phyloP scores from a whole-genome alignment of 805 yeast genomes.

The Candida lessepsii region DNA sequence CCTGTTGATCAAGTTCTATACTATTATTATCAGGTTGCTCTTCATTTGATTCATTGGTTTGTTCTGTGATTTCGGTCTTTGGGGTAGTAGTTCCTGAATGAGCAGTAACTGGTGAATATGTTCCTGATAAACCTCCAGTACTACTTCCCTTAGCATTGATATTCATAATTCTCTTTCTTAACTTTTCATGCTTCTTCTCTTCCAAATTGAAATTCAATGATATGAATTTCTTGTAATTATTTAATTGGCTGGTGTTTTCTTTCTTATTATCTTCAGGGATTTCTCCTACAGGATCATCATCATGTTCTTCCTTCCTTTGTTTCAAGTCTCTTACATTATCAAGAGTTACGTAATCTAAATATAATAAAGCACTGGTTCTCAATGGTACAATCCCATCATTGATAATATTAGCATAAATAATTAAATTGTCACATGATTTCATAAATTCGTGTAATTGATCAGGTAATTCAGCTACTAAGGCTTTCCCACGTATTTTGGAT shows the following conservation, averaged over 20 bases:
- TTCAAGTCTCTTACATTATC: constrained; percentile 36
- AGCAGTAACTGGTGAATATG: not conserved
- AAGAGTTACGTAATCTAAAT: constrained; percentile 42
- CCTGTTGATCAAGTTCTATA: constrained; percentile 12
- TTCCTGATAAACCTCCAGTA: not conserved
- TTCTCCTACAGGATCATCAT: constrained; percentile 24
- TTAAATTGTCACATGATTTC: constrained; percentile 29
- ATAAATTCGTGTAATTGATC: constrained; percentile 36
- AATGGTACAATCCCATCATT: constrained; percentile 48
- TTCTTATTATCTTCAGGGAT: constrained; percentile 24
- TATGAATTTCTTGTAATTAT: constrained; percentile 19
- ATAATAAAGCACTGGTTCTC: constrained; percentile 41
- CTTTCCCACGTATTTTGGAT: constrained; percentile 28
- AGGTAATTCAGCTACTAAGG: constrained; percentile 40
- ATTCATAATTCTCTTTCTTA: constrained; percentile 20
- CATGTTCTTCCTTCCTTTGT: constrained; percentile 12
- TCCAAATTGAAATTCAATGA: constrained; percentile 18
- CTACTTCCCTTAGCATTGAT: constrained; percentile 23
- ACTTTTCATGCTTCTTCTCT: constrained; percentile 11
- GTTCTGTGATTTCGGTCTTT: too few relatives aligned
- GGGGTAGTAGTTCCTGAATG: not conserved
- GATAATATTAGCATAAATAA: constrained; percentile 44
- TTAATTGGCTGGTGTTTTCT: constrained; percentile 4
- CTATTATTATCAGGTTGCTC: constrained; percentile 12
- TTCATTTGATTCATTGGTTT: constrained; percentile 5